Base-by-base conservation (phyloP, 2,329 filamentous ascomycete species). In the Plectosphaerella plurivora region DNA sequence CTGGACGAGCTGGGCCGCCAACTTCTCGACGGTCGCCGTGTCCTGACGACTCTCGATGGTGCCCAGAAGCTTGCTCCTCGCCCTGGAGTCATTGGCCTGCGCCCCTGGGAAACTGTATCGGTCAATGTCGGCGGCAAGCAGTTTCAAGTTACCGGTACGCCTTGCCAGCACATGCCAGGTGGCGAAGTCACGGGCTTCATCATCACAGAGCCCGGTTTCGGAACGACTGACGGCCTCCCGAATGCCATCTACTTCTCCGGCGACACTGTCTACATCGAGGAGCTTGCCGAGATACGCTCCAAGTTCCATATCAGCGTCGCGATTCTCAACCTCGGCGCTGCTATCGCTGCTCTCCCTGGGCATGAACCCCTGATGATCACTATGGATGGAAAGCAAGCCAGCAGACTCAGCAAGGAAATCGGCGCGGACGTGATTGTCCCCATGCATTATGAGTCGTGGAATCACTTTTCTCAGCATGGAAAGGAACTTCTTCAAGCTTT, bases 171-270 rank as follows among this genome's bases (percentile, higher is more conserved):
- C 53, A 47, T 74, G 1, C 73, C 73, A 0, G 71, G 69, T 1
- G 67, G 66, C 14, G 74, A 78, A 55, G 73, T 69, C 12, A 73
- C 67, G 0, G 76, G 75, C 3, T 78, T 78, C 55, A 59, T 78
- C 7, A 0, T 78, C 3, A 65, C 64, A 0, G 52, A 61, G 0
- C 11, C 4, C 28, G 61, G 61, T 0, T 77, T 78, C 39, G 74
- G 75, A 2, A 28, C n/a, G 1, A 50, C 59, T 5, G 61, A 69
- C 4, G 70, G 70, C 0, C 57, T 57, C 0, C 74, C 71, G 0
- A 78, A 78, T 51, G 75, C 68, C 2, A 68, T 78, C 8, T 79
- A 72, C 54, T 74, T 79, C 59, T 70, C 74, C 0, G 75, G 76
- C 1, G 76, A 79, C 53, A 79, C 75, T 0, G 67, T 78, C 4